phyloP scores from a whole-genome alignment of 2,329 filamentous ascomycete genomes.

The Fusarium redolens region DNA sequence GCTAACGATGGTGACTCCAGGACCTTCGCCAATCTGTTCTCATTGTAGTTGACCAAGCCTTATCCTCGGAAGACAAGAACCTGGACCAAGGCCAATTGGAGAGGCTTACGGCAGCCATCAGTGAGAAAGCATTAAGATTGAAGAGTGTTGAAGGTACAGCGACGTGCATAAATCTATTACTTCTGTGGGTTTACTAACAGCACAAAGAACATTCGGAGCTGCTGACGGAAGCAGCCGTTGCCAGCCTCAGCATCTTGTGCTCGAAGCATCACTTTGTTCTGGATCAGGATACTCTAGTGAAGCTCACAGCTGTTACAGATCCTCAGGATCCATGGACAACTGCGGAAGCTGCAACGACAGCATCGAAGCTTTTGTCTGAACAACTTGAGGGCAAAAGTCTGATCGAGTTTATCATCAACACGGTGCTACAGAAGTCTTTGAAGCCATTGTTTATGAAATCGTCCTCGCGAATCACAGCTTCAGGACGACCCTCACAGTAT shows the following conservation, averaged over 20 bases:
- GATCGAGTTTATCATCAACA: slow-evolving; percentile 60
- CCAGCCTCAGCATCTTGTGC: slow-evolving; percentile 45
- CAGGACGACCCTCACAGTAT: slow-evolving; percentile 47
- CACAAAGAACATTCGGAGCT: slow-evolving; percentile 2
- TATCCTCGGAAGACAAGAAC: not conserved
- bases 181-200: not conserved
- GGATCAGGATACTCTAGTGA: slow-evolving; percentile 44
- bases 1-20: slow-evolving; percentile 20
- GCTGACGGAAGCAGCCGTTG: slow-evolving; percentile 43
- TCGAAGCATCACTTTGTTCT: slow-evolving; percentile 5
- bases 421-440: slow-evolving; percentile 71
- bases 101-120: not conserved
- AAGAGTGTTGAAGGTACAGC: slow-evolving; percentile 1
- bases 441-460: slow-evolving; percentile 74
- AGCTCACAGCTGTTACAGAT: slow-evolving; percentile 49
- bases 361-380: slow-evolving; percentile 48
- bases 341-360: slow-evolving; percentile 42
- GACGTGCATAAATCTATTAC: not conserved
- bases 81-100: not conserved
- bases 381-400: slow-evolving; percentile 37
- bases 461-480: slow-evolving; percentile 54
- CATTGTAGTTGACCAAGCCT: not conserved
- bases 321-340: slow-evolving; percentile 54
- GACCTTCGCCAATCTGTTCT: slow-evolving; percentile 11
- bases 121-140: not conserved